Percentiles rank a stretch among this genome's conserved stretches.
phyloP scores from a whole-genome alignment of 2,329 filamentous ascomycete species.

The Simplicillium sp. region DNA sequence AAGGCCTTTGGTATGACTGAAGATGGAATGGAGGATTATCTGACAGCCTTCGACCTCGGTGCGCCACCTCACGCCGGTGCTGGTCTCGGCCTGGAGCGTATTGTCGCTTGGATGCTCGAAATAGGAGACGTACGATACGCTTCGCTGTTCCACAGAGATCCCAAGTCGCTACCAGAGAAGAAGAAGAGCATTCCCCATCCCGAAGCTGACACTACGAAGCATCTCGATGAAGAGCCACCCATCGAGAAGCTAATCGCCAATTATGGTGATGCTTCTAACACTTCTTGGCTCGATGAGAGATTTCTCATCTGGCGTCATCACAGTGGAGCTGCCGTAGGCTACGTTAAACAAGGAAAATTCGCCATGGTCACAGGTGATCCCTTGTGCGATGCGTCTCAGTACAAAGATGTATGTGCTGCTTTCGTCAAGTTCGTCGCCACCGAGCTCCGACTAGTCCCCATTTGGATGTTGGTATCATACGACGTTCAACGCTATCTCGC shows the following conservation, averaged over 20 bases:
- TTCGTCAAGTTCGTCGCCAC: slow-evolving; percentile 70
- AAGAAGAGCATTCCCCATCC: slow-evolving; percentile 66
- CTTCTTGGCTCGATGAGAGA: slow-evolving; percentile 83
- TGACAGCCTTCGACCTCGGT: slow-evolving; percentile 80
- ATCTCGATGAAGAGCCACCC: slow-evolving; percentile 52
- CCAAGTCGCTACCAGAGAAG: slow-evolving; percentile 70
- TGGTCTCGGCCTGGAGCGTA: slow-evolving; percentile 81
- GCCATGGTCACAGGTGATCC: slow-evolving; percentile 83
- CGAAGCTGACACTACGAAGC: slow-evolving; percentile 65
- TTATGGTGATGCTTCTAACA: slow-evolving; percentile 90
- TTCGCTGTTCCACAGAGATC: slow-evolving; percentile 79
- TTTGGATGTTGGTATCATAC: slow-evolving; percentile 84
- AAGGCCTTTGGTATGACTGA: slow-evolving; percentile 64
- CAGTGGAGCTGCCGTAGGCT: slow-evolving; percentile 79
- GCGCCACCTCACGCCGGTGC: slow-evolving; percentile 84
- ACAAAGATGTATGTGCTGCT: slow-evolving; percentile 58
- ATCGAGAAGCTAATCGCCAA: slow-evolving; percentile 87
- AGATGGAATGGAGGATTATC: slow-evolving; percentile 80
- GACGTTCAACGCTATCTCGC: slow-evolving; percentile 73
- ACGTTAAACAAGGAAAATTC: slow-evolving; percentile 65
- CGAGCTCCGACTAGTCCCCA: slow-evolving; percentile 60
- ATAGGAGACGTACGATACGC: slow-evolving; percentile 85
- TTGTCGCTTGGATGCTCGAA: slow-evolving; percentile 77
- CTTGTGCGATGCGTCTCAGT: slow-evolving; percentile 72
- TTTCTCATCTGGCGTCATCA: slow-evolving; percentile 82